Base-by-base conservation (phyloP, 768 basidiomycete species). In the Calocera cornea region DNA sequence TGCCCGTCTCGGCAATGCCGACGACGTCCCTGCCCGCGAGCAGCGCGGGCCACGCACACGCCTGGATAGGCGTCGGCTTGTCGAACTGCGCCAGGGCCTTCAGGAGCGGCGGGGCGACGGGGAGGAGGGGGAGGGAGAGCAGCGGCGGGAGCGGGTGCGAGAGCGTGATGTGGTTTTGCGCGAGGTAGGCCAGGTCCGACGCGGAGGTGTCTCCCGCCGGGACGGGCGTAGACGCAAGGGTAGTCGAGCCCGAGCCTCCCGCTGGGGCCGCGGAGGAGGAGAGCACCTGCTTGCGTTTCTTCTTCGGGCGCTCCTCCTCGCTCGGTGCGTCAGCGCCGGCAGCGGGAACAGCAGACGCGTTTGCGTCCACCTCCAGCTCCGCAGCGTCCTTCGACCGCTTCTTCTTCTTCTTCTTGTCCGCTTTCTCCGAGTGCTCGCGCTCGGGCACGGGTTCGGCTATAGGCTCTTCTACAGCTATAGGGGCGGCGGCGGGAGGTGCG, bases 1-100 rank as follows among this genome's bases (percentile, higher is more conserved):
- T 90, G 72, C 95, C 95, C 1, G 95, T 98, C 80, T 98, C 95
- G 7, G 95, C 95, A 69, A 98, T 92, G 64, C 95, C 95, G 34
- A 98, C 87, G 0, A 95, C 90, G 75, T 98, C 91, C n/a, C 80
- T 80, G 0, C 89, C 89, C 27, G 83, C 80, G 29, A 98, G 79
- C 5, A 90, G 86, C 36, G 90, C 86, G 1, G 95, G 92, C 95
- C 95, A 98, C 14, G 94, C 85, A 72, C 92, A 95, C 5, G 92
- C 88, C 75, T 99, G 97, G 66, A 99, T 93, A 0, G 97, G 95
- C 0, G 95, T 95, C 2, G 97, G 95, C 70, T 88, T 85, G 70
- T 86, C 84, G 79, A 94, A 99, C 8, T 79, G 80, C 63, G 79
- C 75, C 68, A 97, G 86, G 0, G 86, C 87, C 0, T 78, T 73